Evolutionary conservation across 2,329 filamentous ascomycete species (phyloP).

Genomic region (Ceratocystis variospora): DNA sequence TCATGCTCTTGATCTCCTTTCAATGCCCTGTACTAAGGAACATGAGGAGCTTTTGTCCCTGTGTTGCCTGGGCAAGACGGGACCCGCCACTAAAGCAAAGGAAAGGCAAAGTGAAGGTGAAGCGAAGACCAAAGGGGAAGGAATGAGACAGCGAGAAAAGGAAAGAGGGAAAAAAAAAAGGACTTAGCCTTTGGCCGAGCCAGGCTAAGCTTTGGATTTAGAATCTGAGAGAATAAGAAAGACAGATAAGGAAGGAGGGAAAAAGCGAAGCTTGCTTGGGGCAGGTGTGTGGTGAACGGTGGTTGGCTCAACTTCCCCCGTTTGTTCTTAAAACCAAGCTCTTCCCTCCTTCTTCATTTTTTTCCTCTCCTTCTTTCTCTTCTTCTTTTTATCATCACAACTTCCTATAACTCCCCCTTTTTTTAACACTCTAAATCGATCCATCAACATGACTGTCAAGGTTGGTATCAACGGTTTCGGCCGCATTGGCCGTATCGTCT

Average conservation of each 20-base stretch:
- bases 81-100: no score
- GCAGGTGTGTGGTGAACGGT: not conserved
- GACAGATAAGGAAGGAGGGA: slow-evolving; percentile 1
- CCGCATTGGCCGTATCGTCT: slow-evolving; percentile 97
- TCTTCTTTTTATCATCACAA: not conserved
- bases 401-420: slow-evolving; percentile 1
- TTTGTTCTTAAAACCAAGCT: slow-evolving; percentile 10
- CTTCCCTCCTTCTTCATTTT: slow-evolving; percentile 7
- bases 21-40: not conserved
- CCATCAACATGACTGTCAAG: slow-evolving; percentile 42
- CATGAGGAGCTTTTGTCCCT: slow-evolving; percentile 4
- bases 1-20: not conserved
- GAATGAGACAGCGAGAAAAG: not conserved
- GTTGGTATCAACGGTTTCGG: slow-evolving; percentile 99
- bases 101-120: no score
- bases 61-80: not conserved
- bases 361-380: slow-evolving; percentile 4
- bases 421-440: slow-evolving; percentile 9
- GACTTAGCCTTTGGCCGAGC: not conserved
- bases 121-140: not conserved
- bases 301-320: not conserved
- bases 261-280: not conserved
- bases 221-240: slow-evolving; percentile 5
- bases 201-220: not conserved
- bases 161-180: not conserved